Conservation (phyloP, 2,329 filamentous ascomycete species). For the Phyllachora maydis region DNA sequence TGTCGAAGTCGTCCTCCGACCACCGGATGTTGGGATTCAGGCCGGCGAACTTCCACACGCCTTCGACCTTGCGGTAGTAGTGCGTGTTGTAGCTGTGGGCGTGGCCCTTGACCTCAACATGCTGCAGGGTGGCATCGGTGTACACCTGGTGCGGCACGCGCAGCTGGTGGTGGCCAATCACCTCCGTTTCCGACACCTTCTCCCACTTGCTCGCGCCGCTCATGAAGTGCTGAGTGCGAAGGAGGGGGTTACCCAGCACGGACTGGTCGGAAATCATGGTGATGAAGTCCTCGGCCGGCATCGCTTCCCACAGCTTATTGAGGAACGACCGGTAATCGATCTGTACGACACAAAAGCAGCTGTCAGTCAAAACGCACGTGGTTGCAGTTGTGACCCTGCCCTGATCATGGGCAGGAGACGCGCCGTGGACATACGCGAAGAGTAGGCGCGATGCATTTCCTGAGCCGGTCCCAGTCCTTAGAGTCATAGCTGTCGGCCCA, state of each 20-base stretch:
- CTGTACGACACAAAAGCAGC: constrained; percentile 12
- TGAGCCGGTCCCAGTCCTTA: constrained; percentile 42
- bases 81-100: constrained; percentile 35
- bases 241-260: constrained; percentile 37
- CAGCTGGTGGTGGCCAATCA: constrained; percentile 38
- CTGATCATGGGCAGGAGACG: neutral
- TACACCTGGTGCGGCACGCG: constrained; percentile 42
- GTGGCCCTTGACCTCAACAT: constrained; percentile 36
- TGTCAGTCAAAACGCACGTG: too few relatives aligned
- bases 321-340: constrained; percentile 52
- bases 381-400: neutral
- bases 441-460: constrained; percentile 40
- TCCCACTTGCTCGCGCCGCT: constrained; percentile 34
- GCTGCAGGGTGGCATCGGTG: constrained; percentile 21
- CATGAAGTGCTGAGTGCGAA: constrained; percentile 46
- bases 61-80: constrained; percentile 34
- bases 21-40: constrained; percentile 32
- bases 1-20: constrained; percentile 35
- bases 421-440: constrained; percentile 20
- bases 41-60: constrained; percentile 41
- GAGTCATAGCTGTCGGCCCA: constrained; percentile 47
- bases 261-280: constrained; percentile 32
- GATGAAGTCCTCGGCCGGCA: constrained; percentile 40
- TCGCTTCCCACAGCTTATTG: constrained; percentile 36
- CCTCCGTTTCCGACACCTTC: constrained; percentile 32